Evolutionary conservation across 2,329 filamentous ascomycete species (phyloP).

Genomic region (Xylaria sp.): DNA sequence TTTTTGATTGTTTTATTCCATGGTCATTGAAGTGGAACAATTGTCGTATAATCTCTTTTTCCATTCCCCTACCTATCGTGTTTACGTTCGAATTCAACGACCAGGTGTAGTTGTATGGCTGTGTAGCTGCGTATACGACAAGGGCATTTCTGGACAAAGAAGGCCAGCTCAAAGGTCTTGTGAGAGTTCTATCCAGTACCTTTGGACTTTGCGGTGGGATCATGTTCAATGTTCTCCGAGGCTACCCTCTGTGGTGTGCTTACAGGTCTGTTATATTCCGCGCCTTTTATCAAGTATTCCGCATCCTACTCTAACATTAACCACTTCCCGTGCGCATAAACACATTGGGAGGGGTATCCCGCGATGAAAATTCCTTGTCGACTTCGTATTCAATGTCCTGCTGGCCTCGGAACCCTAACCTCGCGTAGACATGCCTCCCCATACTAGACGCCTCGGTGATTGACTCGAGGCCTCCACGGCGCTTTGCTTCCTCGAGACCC

Average conservation of each 20-base stretch:
- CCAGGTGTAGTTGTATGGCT: too few relatives aligned
- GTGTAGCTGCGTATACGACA: too few relatives aligned
- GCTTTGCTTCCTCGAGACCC: slow-evolving; percentile 48
- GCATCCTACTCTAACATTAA: not conserved
- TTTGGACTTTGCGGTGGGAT: too few relatives aligned
- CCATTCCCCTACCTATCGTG: too few relatives aligned
- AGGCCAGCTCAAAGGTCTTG: too few relatives aligned
- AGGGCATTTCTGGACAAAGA: too few relatives aligned
- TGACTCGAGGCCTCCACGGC: slow-evolving; percentile 45
- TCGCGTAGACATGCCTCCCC: slow-evolving; percentile 50
- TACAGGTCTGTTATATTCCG: too few relatives aligned
- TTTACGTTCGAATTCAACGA: too few relatives aligned
- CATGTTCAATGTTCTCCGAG: too few relatives aligned
- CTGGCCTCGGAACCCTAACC: slow-evolving; percentile 48
- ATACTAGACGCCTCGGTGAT: slow-evolving; percentile 50
- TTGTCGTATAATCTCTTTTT: too few relatives aligned
- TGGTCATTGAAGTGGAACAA: not conserved
- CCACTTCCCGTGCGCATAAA: slow-evolving; percentile 48
- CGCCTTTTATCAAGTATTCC: not conserved
- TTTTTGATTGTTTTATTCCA: slow-evolving; percentile 1
- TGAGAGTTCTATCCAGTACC: too few relatives aligned
- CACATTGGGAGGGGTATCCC: slow-evolving; percentile 46
- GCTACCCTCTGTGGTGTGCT: too few relatives aligned
- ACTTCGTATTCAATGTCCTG: slow-evolving; percentile 47
- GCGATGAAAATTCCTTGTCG: slow-evolving; percentile 45